Evolutionary conservation across 2,329 filamentous ascomycete genomes (phyloP), one percentile per base, ranked within the genome.

Genomic region (Ceratocystis eucalypticola): DNA sequence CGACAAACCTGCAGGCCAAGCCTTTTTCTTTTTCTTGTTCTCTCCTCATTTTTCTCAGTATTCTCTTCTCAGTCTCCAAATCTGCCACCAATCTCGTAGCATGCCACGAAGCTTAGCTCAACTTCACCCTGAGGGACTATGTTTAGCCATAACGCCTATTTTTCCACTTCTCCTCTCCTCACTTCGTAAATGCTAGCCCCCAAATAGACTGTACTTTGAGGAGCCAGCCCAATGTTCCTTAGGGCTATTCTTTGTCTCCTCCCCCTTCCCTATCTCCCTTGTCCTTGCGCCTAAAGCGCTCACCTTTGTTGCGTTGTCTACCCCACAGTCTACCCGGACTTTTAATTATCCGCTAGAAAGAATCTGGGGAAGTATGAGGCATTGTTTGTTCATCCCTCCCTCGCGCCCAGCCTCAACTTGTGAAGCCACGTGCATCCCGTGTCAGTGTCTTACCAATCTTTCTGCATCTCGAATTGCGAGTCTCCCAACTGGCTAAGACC

Each of bases 301-400:
- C 28, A 8, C 28, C 53, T n/a, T 59, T 33, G 53, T 33, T 33
- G 7, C 25, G 25, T 33, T 59, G 28, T 17, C 12, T 59, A 25
- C 48, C 50, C 50, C 53, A 15, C 53, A 33, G 7, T n/a, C 53
- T 30, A 2, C 4, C 53, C 28, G 53, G 53, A 59, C 28, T 17
- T 30, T 59, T 33, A 8, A 30, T 59, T 59, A 59, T 17, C 53
- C 53, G 25, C 53, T 15, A 33, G 15, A 33, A 59, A 37, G 8
- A 37, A 59, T 59, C 53, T 33, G 53, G 53, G 28, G 53, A 59
- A 59, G 53, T 17, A 37, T n/a, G 53, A 59, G 33, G 53, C 28
- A 59, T 8, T 33, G 53, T 37, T 33, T 59, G 28, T 59, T 59
- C 53, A 59, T 59, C 53, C 53, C 53, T 59, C 28, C 17, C 53